Base-by-base conservation (phyloP, 257 asterid species). In the Jaltomata sinuosa region DNA sequence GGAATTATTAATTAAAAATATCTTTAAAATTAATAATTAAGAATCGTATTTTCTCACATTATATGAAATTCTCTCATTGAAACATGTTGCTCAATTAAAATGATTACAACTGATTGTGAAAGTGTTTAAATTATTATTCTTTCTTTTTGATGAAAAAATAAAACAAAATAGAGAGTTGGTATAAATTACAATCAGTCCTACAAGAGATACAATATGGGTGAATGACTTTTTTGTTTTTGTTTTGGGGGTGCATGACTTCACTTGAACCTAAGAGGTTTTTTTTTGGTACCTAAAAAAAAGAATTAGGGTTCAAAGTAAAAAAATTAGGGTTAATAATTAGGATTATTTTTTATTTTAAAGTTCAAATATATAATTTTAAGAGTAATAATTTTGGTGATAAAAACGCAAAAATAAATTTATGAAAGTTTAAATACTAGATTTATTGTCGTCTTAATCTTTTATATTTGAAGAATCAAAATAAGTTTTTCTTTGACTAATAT, bases 371-470 rank as follows among this genome's bases (percentile, higher is more conserved):
- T 3, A n/a, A 8, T 9, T 57, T 57, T 55, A n/a, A 8, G 2
- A n/a, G 27, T 1, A n/a, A 59, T 25, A 11, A 25, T 5, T 54
- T n/a, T 2, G 15, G 1, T 57, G 68, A 25, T 54, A 54, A 54
- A 21, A 19, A 54, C 25, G 6, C 10, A 54, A 50, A 57, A 10
- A n/a, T n/a, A 22, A 11, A 29, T 29, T 12, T 62, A 0, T 16
- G n/a, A 27, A 0, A 4, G 5, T 15, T 29, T 8, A 0, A 64
- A 34, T 64, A 0, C 0, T 1, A 4, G 9, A 7, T 8, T 3
- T 0, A 10, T 1, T 19, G 2, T 38, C 2, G 12, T 16, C 47
- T 67, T 67, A 16, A 34, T 67, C 47, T 34, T 67, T 27, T 19
- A 34, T 19, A 40, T 68, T 68, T 19, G 49, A 19, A 68, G 1